These are phyloP conservation scores for Erodium chrysanthum DNA, from an alignment of 441 rosid species.

Conservation along the genomic window DNA sequence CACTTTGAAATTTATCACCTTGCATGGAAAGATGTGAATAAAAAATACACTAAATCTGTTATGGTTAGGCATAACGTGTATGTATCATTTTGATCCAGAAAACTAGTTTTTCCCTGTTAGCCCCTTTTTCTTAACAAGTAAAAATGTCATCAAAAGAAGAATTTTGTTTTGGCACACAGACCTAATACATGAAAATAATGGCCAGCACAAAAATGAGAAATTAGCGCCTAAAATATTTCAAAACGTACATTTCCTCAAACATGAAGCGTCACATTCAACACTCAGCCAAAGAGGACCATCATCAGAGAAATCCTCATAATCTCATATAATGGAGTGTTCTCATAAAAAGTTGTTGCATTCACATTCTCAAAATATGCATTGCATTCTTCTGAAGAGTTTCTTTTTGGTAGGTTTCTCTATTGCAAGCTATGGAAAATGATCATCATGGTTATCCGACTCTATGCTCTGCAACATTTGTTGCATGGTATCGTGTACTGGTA, in stretches of 20 bases:
- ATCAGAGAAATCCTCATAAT: background rate
- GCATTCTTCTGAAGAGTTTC: background rate
- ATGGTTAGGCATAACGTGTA: background rate
- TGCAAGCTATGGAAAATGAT: constrained; percentile 30
- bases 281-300: background rate
- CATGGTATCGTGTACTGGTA: constrained; percentile 74
- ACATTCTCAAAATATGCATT: background rate
- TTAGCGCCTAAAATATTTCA: background rate
- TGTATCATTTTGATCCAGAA: background rate
- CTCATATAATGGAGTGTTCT: background rate
- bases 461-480: constrained; percentile 52
- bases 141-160: background rate
- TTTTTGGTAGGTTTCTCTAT: constrained; percentile 34
- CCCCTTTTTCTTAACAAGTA: background rate
- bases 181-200: background rate
- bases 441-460: constrained; percentile 48
- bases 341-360: background rate
- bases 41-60: background rate
- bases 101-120: background rate
- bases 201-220: background rate
- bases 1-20: background rate
- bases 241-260: background rate
- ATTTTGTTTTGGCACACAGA: background rate
- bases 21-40: background rate
- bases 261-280: background rate